Conservation (phyloP, 805 yeast genomes). For the Brettanomyces naardenensis region DNA sequence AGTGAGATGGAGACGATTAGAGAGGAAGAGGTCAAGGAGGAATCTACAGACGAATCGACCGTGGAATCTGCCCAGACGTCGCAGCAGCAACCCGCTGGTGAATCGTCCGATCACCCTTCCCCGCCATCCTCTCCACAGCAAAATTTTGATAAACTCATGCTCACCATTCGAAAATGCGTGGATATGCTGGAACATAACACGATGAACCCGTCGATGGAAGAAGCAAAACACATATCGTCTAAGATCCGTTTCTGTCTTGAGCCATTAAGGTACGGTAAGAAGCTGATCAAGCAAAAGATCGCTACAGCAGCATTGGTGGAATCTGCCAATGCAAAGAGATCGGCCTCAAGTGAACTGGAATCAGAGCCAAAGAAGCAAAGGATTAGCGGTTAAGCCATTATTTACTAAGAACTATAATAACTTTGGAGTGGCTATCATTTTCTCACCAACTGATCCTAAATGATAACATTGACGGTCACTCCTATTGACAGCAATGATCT, state of each 20-base stretch:
- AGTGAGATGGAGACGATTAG: constrained; percentile 8
- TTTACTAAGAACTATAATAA: background rate
- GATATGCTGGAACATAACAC: constrained; percentile 32
- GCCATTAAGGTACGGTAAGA: constrained; percentile 33
- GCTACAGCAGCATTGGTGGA: background rate
- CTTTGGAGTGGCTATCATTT: constrained; percentile 51
- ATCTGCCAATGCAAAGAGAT: background rate
- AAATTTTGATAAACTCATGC: constrained; percentile 1
- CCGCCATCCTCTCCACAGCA: constrained; percentile 1
- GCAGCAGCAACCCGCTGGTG: background rate
- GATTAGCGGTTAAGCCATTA: background rate
- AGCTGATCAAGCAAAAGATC: constrained; percentile 8
- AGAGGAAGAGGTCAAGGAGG: constrained; percentile 9
- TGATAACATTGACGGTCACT: constrained; percentile 35
- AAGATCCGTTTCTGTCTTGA: constrained; percentile 56
- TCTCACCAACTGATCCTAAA: constrained; percentile 49
- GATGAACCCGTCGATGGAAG: constrained; percentile 46
- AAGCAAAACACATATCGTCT: constrained; percentile 53
- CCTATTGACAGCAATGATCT: constrained; percentile 40
- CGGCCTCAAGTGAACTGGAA: background rate
- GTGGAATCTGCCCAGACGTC: background rate
- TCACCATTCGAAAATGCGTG: constrained; percentile 41
- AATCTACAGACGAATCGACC: background rate
- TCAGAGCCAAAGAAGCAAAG: background rate
- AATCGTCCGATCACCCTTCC: background rate